These are phyloP conservation scores for Annona cherimola DNA, from an alignment of 164 flowering plant species.

Conservation along the genomic window DNA sequence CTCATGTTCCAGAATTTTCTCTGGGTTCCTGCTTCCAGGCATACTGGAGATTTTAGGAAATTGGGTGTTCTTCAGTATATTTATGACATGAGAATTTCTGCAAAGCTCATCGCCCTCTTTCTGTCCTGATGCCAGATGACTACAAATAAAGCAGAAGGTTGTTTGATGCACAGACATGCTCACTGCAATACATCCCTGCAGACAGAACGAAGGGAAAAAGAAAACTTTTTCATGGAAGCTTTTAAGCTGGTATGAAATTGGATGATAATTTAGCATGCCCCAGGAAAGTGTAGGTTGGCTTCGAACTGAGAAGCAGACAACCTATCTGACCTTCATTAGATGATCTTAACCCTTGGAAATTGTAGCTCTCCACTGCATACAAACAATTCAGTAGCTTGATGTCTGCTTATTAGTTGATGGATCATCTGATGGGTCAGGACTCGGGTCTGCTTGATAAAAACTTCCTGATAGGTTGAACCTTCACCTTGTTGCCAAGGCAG, in stretches of 20 bases:
- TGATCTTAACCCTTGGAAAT: neutral
- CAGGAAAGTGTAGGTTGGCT: neutral
- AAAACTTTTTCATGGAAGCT: neutral
- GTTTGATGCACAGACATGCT: slow-evolving; percentile 68
- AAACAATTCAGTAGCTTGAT: neutral
- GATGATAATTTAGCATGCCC: neutral
- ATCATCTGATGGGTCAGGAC: no score
- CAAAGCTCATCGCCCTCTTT: slow-evolving; percentile 81
- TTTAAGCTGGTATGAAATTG: neutral
- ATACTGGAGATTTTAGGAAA: slow-evolving; percentile 53
- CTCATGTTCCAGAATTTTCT: slow-evolving; percentile 73
- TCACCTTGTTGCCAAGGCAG: slow-evolving; percentile 82
- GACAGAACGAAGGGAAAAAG: neutral
- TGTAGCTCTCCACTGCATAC: neutral
- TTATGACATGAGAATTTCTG: slow-evolving; percentile 67
- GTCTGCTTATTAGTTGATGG: no score
- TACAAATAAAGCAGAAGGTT: slow-evolving; percentile 78
- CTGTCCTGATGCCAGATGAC: slow-evolving; percentile 88
- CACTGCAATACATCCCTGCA: slow-evolving; percentile 82
- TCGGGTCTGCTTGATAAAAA: no score
- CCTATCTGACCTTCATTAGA: neutral
- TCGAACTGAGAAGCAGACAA: neutral
- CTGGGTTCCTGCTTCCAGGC: slow-evolving; percentile 43
- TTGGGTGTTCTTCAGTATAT: slow-evolving; percentile 64
- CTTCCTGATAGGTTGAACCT: neutral